Base-by-base conservation (phyloP, 108 stramenopile genomes). In the Cyclotella cryptica region DNA sequence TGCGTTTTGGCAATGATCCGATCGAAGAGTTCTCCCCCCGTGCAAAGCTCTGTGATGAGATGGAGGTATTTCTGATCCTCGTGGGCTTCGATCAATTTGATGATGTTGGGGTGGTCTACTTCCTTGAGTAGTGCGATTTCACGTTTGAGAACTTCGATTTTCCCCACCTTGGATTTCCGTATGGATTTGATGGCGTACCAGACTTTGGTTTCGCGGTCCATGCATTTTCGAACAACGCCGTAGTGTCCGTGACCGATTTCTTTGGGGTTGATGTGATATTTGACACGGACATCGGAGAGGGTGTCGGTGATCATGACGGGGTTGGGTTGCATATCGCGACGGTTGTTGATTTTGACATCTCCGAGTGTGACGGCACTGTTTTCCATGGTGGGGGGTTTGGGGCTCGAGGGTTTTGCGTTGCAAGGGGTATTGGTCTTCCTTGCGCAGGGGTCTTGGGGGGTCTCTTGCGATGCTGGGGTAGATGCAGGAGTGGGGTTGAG, bases 1-100 rank as follows among this genome's bases (percentile, higher is more conserved):
- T 94, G 88, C 11, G 97, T 97, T 75, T 97, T 97, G 47, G 88
- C 93, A 78, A 97, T 94, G 69, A 96, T 95, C 0, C 95, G 85
- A 86, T 93, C 93, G 79, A 95, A 95, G 47, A 95, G 73, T 74
- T 99, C 99, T 41, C 98, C 98, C 22, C 98, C 98, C 18, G 94
- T 97, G 79, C 98, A 99, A 18, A 96, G 62, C 79, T 97, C 97
- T 19, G 95, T 96, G 57, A 96, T 89, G 15, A 97, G 72, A 75
- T 96, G 92, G 39, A 96, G 69, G 61, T 93, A 92, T 70, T 93
- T 88, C 51, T 84, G 63, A 71, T 97, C 96, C 79, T 97, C 98
- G 79, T 91, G 93, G 10, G 96, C 93, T 41, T 98, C 97, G 22
- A 88, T 69, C 58, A 97, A 72, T 29, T 85, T 73, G 71, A 97